A percentile compares a stretch with the other conserved stretches of the same genome.
Conservation (phyloP, 441 rosid genomes). For the Hura crepitans region DNA sequence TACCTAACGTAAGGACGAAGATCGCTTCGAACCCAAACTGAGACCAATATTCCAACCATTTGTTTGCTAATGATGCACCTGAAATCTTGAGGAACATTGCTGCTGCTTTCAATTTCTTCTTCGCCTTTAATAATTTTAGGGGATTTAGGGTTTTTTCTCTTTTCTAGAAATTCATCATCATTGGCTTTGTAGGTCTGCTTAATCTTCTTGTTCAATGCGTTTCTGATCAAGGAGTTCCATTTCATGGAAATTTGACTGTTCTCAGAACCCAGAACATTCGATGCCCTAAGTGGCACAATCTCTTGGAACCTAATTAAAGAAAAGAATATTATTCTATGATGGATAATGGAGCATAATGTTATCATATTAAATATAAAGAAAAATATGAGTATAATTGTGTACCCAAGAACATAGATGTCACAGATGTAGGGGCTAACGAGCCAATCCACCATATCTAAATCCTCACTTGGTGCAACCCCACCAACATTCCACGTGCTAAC, state of each 20-base stretch:
- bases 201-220: constrained; percentile 46
- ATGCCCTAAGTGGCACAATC: constrained; percentile 68
- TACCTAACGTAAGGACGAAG: constrained; percentile 45
- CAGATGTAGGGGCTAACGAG: constrained; percentile 36
- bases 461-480: constrained; percentile 55
- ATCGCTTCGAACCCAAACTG: constrained; percentile 64
- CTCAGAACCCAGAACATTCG: constrained; percentile 63
- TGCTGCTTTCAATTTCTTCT: neutral
- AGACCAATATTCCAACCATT: constrained; percentile 78
- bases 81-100: constrained; percentile 18
- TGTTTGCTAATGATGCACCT: constrained; percentile 56
- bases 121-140: constrained; percentile 1
- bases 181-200: constrained; percentile 30
- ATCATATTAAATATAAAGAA: too few relatives aligned
- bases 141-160: neutral
- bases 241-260: constrained; percentile 43
- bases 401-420: constrained; percentile 84
- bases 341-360: too few relatives aligned
- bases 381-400: neutral
- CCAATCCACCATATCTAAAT: constrained; percentile 56
- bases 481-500: constrained; percentile 88
- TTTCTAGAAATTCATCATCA: neutral
- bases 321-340: too few relatives aligned
- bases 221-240: constrained; percentile 67
- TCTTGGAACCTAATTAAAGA: constrained; percentile 65